Percentiles rank a stretch among this genome's conserved stretches.
Evolutionary conservation across 495 filamentous ascomycete genomes (phyloP).

Genomic region (Xylona heveae): DNA sequence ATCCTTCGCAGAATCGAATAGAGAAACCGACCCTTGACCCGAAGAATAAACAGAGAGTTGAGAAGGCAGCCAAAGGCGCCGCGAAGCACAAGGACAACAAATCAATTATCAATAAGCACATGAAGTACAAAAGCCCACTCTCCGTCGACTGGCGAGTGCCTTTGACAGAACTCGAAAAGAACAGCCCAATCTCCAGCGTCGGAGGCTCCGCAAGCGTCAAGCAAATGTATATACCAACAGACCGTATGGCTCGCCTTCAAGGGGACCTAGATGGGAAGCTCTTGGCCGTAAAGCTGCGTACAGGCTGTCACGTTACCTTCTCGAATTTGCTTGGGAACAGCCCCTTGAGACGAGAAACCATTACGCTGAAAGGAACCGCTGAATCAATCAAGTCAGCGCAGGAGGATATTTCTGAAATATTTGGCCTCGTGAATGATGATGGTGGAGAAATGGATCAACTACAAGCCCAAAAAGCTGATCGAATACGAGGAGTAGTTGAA

Average conservation of each 20-base stretch:
- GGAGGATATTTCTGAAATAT: not conserved
- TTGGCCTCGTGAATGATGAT: not conserved
- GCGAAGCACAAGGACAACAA: not conserved
- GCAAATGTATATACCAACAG: not conserved
- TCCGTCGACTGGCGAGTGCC: conserved; percentile 2
- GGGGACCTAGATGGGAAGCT: not conserved
- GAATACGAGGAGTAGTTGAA: no score
- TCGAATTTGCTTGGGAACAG: not conserved
- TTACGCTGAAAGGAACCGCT: not conserved
- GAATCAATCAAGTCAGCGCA: not conserved
- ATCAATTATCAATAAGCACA: not conserved
- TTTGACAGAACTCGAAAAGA: not conserved
- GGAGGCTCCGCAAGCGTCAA: not conserved
- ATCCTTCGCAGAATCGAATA: not conserved
- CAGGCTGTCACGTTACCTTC: not conserved
- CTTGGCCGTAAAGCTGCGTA: not conserved
- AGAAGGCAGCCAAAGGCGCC: not conserved
- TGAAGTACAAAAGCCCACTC: not conserved
- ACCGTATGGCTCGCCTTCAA: not conserved
- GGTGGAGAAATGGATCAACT: not conserved
- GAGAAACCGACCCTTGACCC: not conserved
- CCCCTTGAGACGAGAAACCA: not conserved
- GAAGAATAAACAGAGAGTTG: not conserved
- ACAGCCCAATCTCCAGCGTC: not conserved
- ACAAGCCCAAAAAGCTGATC: not conserved